Percentiles rank a stretch among this genome's conserved stretches.
These are phyloP conservation scores for Teunomyces tritomae DNA, from an alignment of 805 yeast genomes.

Conservation along the genomic window DNA sequence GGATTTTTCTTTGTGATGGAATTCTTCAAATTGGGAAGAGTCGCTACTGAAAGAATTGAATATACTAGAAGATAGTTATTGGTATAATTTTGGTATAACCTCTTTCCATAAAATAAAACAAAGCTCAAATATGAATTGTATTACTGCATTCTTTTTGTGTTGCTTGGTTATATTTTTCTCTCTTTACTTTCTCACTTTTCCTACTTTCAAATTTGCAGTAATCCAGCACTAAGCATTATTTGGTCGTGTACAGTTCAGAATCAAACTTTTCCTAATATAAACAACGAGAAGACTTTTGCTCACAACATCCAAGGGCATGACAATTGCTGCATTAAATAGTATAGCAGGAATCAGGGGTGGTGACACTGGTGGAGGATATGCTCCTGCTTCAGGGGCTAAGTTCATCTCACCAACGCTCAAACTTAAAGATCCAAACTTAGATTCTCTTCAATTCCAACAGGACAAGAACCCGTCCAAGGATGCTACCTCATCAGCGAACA, in stretches of 20 bases:
- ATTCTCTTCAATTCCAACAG: conserved; percentile 21
- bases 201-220: background rate
- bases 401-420: conserved; percentile 33
- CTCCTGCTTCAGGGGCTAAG: conserved; percentile 11
- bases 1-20: background rate
- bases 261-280: conserved; percentile 3
- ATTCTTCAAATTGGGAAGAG: background rate
- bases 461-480: conserved; percentile 15
- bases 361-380: background rate
- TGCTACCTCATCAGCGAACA: conserved; percentile 17
- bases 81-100: too few relatives aligned
- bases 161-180: background rate
- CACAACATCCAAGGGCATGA: conserved; percentile 3
- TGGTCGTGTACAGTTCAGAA: conserved; percentile 2
- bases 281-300: conserved; percentile 3
- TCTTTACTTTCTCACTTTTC: background rate
- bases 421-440: conserved; percentile 19
- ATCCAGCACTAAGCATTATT: background rate
- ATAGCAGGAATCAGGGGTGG: conserved; percentile 1
- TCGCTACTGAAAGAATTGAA: too few relatives aligned
- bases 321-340: conserved; percentile 4
- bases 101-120: too few relatives aligned
- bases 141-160: too few relatives aligned
- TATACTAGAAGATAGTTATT: too few relatives aligned
- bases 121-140: too few relatives aligned